Base-by-base conservation (phyloP, 352 stramenopile species). In the Peronospora destructor region DNA sequence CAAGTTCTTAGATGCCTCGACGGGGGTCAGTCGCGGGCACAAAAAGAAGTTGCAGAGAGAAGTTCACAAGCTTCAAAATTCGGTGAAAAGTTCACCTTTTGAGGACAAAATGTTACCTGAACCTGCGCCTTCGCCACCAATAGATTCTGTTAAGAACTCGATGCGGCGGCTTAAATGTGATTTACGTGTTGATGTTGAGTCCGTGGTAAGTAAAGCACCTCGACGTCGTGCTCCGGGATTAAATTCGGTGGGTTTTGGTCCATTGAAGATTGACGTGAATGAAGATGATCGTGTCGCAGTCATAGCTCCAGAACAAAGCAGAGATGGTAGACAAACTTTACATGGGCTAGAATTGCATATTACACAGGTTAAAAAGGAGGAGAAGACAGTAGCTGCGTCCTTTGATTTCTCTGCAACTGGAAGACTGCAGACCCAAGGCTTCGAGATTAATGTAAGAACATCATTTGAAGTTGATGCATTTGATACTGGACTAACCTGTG, bases 401-500 rank as follows among this genome's bases (percentile, higher is more conserved):
- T 91, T 89, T 61, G 81, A 91, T 50, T 91, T 91, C 35, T 86
- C 81, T 4, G 78, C 77, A 0, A 78, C 81, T 25, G 81, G 81
- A 2, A 49, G 76, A 33, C 52, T 91, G 16, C 77, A 91, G 45
- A 89, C 81, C 2, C 81, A 91, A 56, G 81, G 81, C 36, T 91
- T 91, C 40, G 81, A 91, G 60, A 91, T 91, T 59, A 78, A 87
- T 49, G 81, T 89, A 61, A 47, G 72, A 17, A 39, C n/a, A 45
- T 17, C 17, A 4, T 21, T 40, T 32, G 17, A 34, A 4, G 2
- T 10, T 9, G 48, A 25, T 14, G 12, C 13, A 11, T 45, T 21
- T 23, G 5, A 32, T 56, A 16, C 16, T 28, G 10, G 11, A 46
- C 23, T 36, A 16, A 11, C 45, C 14, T 41, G 37, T 57, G 25